These are phyloP conservation scores for Lactifluus echinatus DNA, from an alignment of 768 basidiomycete species.

Conservation along the genomic window DNA sequence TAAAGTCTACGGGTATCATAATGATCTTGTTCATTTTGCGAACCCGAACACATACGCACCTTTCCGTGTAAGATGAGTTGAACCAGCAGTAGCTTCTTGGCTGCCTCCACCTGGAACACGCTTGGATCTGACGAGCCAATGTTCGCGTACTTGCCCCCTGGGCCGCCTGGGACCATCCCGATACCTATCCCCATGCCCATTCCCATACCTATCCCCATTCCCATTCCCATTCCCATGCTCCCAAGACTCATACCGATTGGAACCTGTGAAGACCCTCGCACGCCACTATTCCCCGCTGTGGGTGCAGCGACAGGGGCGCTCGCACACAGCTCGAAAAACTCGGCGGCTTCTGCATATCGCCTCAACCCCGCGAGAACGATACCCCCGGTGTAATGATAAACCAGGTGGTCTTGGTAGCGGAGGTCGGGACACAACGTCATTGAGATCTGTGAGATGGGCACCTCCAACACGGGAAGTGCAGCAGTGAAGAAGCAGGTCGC, in stretches of 20 bases:
- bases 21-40: not conserved
- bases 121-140: constrained; percentile 35
- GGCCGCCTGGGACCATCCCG: constrained; percentile 5
- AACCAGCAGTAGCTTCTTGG: constrained; percentile 74
- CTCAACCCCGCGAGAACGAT: constrained; percentile 55
- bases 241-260: constrained; percentile 5
- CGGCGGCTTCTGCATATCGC: constrained; percentile 59
- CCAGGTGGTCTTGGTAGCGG: constrained; percentile 67
- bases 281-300: not conserved
- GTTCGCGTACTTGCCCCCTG: constrained; percentile 2
- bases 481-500: constrained; percentile 41
- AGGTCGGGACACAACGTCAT: constrained; percentile 47
- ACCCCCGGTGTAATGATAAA: constrained; percentile 81
- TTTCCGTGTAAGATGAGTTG: constrained; percentile 73
- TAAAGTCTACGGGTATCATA: constrained; percentile 22
- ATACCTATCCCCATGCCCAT: constrained; percentile 11
- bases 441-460: constrained; percentile 63
- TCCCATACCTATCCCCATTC: constrained; percentile 2
- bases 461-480: constrained; percentile 51
- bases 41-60: constrained; percentile 32
- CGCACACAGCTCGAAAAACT: constrained; percentile 74
- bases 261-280: constrained; percentile 5
- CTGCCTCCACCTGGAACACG: constrained; percentile 75
- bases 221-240: constrained; percentile 4
- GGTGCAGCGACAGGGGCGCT: constrained; percentile 30